A percentile compares a stretch with the other conserved stretches of the same genome.
Conservation (phyloP, 179 eudicot species). For the Carnegiea gigantea region DNA sequence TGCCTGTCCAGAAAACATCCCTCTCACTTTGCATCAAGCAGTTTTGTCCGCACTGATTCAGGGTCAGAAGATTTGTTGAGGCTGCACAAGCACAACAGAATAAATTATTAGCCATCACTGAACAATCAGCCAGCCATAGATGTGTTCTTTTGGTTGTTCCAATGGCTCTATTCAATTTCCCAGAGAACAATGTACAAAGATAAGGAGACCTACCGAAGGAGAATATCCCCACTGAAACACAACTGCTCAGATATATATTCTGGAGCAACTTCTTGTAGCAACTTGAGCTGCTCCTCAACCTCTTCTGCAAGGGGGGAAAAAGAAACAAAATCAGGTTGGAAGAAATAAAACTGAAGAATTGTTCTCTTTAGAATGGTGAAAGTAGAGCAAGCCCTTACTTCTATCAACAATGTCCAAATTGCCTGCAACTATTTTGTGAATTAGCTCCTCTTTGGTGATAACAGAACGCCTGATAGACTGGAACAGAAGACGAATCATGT, state of each 20-base stretch:
- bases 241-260: conserved; percentile 61
- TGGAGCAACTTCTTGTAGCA: conserved; percentile 73
- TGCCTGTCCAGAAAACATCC: not conserved
- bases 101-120: not conserved
- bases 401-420: conserved; percentile 56
- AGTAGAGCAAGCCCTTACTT: conserved; percentile 47
- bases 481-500: conserved; percentile 58
- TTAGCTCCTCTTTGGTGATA: conserved; percentile 73
- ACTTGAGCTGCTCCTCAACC: conserved; percentile 67
- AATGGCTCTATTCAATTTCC: not conserved
- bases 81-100: conserved; percentile 26
- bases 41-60: conserved; percentile 33
- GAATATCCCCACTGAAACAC: conserved; percentile 60
- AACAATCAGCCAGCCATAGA: conserved; percentile 2
- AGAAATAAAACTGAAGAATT: not conserved
- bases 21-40: conserved; percentile 26
- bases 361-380: not conserved
- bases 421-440: conserved; percentile 53
- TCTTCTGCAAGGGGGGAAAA: conserved; percentile 48
- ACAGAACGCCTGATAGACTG: conserved; percentile 71
- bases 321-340: not conserved
- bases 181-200: no score
- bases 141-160: not conserved
- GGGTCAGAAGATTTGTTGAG: conserved; percentile 36
- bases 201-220: conserved; percentile 50